phyloP scores from a whole-genome alignment of 257 asterid species.

The Catharanthus roseus region DNA sequence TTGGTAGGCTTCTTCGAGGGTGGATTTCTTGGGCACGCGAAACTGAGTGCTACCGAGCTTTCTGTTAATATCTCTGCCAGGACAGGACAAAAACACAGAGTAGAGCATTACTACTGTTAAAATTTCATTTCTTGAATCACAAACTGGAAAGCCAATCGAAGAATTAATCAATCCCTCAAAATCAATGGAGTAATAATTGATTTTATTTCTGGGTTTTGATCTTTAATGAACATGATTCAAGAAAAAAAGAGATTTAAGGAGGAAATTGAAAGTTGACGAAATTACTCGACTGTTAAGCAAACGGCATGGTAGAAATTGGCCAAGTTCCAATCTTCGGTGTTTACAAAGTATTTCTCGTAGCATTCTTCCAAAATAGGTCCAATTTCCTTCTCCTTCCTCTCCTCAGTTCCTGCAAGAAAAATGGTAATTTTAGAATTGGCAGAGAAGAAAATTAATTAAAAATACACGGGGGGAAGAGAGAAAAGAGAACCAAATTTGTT shows the following conservation, averaged over 20 bases:
- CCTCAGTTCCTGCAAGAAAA: slow-evolving; percentile 43
- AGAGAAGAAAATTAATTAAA: no score
- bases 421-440: neutral
- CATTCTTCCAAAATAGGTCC: slow-evolving; percentile 35
- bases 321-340: slow-evolving; percentile 31
- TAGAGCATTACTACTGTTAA: neutral
- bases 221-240: no score
- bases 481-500: slow-evolving; percentile 42
- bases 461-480: no score
- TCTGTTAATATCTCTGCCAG: slow-evolving; percentile 58
- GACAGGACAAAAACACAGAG: neutral
- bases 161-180: neutral
- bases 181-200: no score
- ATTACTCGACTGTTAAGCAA: slow-evolving; percentile 61
- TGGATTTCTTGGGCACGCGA: slow-evolving; percentile 42
- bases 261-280: no score
- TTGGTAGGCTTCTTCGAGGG: slow-evolving; percentile 31
- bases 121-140: neutral
- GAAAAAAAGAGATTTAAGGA: neutral
- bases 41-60: slow-evolving; percentile 55
- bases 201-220: no score
- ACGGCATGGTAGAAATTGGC: slow-evolving; percentile 61
- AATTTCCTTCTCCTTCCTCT: slow-evolving; percentile 37
- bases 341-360: slow-evolving; percentile 39
- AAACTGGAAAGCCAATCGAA: neutral